Conservation (phyloP, 2,329 filamentous ascomycete genomes). For the Cordyceps cateniannulata region DNA sequence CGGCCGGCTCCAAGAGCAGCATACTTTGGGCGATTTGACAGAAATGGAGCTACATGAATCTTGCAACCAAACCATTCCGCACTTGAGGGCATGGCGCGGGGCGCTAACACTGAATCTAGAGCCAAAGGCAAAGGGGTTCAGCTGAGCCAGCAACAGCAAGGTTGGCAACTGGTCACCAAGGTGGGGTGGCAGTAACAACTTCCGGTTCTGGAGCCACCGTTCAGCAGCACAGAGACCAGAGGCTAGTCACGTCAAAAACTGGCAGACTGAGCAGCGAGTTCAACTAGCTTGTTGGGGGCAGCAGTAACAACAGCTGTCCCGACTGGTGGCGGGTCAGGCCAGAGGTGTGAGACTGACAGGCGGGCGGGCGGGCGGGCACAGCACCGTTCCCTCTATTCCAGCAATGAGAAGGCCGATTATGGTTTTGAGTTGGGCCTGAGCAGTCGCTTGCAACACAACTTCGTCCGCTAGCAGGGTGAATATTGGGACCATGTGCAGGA, state of each 20-base stretch:
- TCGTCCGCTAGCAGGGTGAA: conserved; percentile 6
- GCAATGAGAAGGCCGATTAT: background rate
- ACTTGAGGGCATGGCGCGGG: conserved; percentile 8
- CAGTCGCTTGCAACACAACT: background rate
- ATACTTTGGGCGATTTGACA: conserved; percentile 9
- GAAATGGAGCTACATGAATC: conserved; percentile 12
- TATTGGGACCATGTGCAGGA: conserved; percentile 7
- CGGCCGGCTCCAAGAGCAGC: background rate
- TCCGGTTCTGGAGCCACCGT: background rate
- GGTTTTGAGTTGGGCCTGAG: conserved; percentile 8
- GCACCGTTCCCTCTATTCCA: background rate
- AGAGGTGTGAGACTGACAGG: conserved; percentile 1
- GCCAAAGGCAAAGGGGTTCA: conserved; percentile 11
- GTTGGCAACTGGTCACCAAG: conserved; percentile 6
- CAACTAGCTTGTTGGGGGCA: background rate
- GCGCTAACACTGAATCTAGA: conserved; percentile 9
- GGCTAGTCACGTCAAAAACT: background rate
- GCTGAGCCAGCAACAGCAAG: conserved; percentile 12
- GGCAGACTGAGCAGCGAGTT: background rate
- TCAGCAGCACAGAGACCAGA: background rate
- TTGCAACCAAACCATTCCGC: conserved; percentile 11
- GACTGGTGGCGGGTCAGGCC: background rate
- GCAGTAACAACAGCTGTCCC: background rate
- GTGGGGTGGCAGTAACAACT: conserved; percentile 11
- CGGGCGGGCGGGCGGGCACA: background rate